Percentiles rank a stretch among this genome's conserved stretches.
Evolutionary conservation across 2,329 filamentous ascomycete species (phyloP).

Genomic region (Aspergillus tamarii): DNA sequence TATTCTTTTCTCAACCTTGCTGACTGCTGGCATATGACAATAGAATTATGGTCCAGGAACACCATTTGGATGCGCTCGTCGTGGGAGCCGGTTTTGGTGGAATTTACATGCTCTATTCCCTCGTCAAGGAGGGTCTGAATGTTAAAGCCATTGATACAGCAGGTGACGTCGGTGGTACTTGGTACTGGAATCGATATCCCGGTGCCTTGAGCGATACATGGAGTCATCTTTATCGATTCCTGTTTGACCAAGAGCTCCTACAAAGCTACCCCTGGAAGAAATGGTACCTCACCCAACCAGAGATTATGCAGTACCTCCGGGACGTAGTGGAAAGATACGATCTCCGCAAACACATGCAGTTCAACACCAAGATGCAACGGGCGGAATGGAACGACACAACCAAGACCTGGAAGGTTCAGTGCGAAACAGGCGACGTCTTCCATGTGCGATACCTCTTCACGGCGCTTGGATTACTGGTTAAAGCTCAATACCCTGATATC

Average conservation of each 20-base stretch:
- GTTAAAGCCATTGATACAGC: conserved; percentile 46
- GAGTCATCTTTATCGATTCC: conserved; percentile 31
- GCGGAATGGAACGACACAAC: conserved; percentile 17
- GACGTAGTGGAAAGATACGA: conserved; percentile 27
- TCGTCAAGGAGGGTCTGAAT: conserved; percentile 41
- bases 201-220: conserved; percentile 47
- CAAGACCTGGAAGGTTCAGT: conserved; percentile 19
- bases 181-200: conserved; percentile 52
- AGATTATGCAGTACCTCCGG: conserved; percentile 33
- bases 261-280: conserved; percentile 12
- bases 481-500: conserved; percentile 57
- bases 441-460: conserved; percentile 19
- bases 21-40: too few relatives aligned
- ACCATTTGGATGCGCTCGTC: conserved; percentile 40
- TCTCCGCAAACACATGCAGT: conserved; percentile 25
- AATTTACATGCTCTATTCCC: conserved; percentile 39
- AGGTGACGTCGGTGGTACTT: conserved; percentile 45
- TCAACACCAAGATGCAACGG: conserved; percentile 21
- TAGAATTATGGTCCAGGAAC: conserved; percentile 9
- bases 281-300: conserved; percentile 23
- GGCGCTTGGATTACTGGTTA: conserved; percentile 28
- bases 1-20: too few relatives aligned
- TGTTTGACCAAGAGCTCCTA: conserved; percentile 29
- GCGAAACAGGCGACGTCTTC: conserved; percentile 10
- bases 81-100: conserved; percentile 47